These are phyloP conservation scores for Cyberlindnera amylophila DNA, from an alignment of 805 yeast genomes.

Conservation along the genomic window DNA sequence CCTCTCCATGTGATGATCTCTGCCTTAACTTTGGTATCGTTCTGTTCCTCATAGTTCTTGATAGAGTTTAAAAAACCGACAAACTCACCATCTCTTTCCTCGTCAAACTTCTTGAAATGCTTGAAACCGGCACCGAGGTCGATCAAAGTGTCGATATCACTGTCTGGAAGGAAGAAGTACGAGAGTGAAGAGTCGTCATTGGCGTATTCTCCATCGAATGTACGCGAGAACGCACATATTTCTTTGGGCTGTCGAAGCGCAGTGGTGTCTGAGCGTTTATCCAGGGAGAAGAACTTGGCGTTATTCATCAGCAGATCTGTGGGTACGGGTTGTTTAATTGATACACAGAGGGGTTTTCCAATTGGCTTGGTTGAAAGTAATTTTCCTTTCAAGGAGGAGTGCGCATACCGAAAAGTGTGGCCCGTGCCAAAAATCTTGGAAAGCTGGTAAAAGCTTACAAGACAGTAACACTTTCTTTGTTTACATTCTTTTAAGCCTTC, in stretches of 20 bases:
- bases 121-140: slow-evolving; percentile 66
- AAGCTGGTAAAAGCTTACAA: no score
- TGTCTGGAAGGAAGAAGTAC: slow-evolving; percentile 82
- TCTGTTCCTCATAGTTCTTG: slow-evolving; percentile 47
- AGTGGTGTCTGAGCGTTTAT: slow-evolving; percentile 51
- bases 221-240: slow-evolving; percentile 61
- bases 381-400: no score
- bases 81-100: slow-evolving; percentile 53
- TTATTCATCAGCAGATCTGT: slow-evolving; percentile 7
- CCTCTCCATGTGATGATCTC: slow-evolving; percentile 87
- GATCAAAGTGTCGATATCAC: slow-evolving; percentile 53
- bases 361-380: no score
- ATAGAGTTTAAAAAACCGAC: slow-evolving; percentile 56
- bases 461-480: no score
- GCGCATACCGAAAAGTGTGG: no score
- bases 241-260: slow-evolving; percentile 86
- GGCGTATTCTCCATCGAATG: slow-evolving; percentile 47
- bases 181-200: slow-evolving; percentile 52
- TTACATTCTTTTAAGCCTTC: no score
- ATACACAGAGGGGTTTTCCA: no score
- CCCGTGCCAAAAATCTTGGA: no score
- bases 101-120: slow-evolving; percentile 54
- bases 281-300: slow-evolving; percentile 17
- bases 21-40: slow-evolving; percentile 42
- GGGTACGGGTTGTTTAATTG: no score